Percentiles rank a stretch among this genome's conserved stretches.
Conservation (phyloP, 2,329 filamentous ascomycete genomes). For the Penicillium concentricum region DNA sequence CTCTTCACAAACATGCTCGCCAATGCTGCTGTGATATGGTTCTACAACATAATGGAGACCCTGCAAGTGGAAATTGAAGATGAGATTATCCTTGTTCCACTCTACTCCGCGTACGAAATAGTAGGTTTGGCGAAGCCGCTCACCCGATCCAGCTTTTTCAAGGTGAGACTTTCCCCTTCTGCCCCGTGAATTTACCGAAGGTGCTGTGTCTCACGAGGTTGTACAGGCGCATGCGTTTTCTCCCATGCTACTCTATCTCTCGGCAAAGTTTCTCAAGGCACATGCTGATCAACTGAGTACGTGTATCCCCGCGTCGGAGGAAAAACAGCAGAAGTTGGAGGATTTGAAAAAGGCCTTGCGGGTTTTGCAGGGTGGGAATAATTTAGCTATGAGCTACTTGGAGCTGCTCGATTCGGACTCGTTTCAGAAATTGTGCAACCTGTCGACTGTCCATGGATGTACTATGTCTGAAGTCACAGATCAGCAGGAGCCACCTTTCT, state of each 20-base stretch:
- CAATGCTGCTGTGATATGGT: slow-evolving; percentile 10
- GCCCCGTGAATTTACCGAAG: background rate
- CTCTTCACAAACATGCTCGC: slow-evolving; percentile 19
- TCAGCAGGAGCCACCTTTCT: background rate
- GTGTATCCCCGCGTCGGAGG: slow-evolving; percentile 1
- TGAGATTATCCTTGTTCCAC: background rate
- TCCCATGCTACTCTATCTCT: slow-evolving; percentile 9
- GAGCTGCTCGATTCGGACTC: background rate
- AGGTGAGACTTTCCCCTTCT: background rate
- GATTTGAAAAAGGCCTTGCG: slow-evolving; percentile 3
- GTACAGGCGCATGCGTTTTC: slow-evolving; percentile 6
- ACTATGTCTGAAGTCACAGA: background rate
- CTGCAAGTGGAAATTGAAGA: background rate
- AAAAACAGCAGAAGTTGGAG: background rate
- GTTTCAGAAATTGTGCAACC: background rate
- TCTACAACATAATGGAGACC: slow-evolving; percentile 9
- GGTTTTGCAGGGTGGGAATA: slow-evolving; percentile 5
- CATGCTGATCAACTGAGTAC: slow-evolving; percentile 1
- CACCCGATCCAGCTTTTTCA: slow-evolving; percentile 11
- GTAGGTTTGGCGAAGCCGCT: slow-evolving; percentile 10
- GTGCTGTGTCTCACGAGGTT: background rate
- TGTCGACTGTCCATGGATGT: background rate
- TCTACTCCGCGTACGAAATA: slow-evolving; percentile 16
- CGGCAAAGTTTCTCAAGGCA: slow-evolving; percentile 7
- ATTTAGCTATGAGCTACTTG: slow-evolving; percentile 4